A percentile compares a stretch with the other conserved stretches of the same genome.
phyloP scores from a whole-genome alignment of 257 asterid genomes.

The Solanum sitiens region DNA sequence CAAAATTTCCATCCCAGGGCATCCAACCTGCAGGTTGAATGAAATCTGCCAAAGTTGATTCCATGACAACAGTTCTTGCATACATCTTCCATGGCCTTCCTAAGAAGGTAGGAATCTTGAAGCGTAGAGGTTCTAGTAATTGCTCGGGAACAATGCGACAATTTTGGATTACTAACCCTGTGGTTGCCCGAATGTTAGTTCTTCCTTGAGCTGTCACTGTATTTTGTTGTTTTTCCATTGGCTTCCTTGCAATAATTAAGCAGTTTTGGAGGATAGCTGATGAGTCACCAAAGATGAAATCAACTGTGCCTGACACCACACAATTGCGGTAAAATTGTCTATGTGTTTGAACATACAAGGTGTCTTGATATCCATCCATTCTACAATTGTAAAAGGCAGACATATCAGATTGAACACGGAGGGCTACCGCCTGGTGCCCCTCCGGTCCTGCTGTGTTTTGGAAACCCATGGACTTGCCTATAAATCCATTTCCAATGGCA shows the following conservation, averaged over 20 bases:
- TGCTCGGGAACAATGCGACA: slow-evolving; percentile 29
- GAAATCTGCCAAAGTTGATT: slow-evolving; percentile 25
- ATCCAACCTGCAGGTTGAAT: slow-evolving; percentile 34
- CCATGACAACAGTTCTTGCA: slow-evolving; percentile 30
- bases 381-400: slow-evolving; percentile 37
- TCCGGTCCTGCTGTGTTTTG: slow-evolving; percentile 35
- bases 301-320: slow-evolving; percentile 33
- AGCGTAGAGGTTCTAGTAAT: slow-evolving; percentile 9
- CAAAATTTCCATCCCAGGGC: slow-evolving; percentile 29
- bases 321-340: slow-evolving; percentile 37
- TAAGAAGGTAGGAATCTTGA: slow-evolving; percentile 19
- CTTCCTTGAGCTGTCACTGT: slow-evolving; percentile 35
- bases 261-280: slow-evolving; percentile 18
- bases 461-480: slow-evolving; percentile 35
- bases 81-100: slow-evolving; percentile 35
- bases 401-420: slow-evolving; percentile 29
- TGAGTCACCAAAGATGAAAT: slow-evolving; percentile 39
- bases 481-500: slow-evolving; percentile 26
- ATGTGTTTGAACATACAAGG: slow-evolving; percentile 24
- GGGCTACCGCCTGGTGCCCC: slow-evolving; percentile 46
- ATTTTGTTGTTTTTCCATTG: slow-evolving; percentile 33
- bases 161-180: slow-evolving; percentile 29
- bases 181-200: slow-evolving; percentile 8
- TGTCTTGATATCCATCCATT: slow-evolving; percentile 39
- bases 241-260: slow-evolving; percentile 29